Evolutionary conservation across 345 rosid species (phyloP), one percentile per base, ranked within the genome.

Genomic region (Populus nigra): DNA sequence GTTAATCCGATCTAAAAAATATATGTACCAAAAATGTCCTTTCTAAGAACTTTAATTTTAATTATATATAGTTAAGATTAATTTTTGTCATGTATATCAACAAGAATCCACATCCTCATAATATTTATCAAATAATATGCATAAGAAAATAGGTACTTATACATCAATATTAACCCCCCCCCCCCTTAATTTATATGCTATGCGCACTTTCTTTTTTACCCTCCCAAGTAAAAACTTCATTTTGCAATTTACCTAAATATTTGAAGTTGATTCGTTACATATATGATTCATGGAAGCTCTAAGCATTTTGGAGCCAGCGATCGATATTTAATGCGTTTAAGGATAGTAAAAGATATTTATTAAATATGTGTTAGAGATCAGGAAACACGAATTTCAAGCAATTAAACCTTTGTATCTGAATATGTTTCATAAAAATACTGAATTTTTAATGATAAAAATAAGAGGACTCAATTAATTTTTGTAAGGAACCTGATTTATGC

Each of bases 401-500:
- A 9, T 15, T 1, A 47, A 15, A 47, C 53, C 53, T 1, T 47
- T 47, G 17, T 15, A 1, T 18, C 29, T 10, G 65, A n/a, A 59
- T 0, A n/a, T 4, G 15, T 23, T 10, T 59, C 15, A 59, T 59
- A 1, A n/a, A 23, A 23, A 59, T 59, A 59, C 63, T 23, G 29
- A 11, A 59, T 59, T 59, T n/a, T 9, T 23, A n/a, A 59, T 59
- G 6, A 59, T 3, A 59, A 23, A 59, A n/a, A 59, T 59, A 59
- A 59, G 63, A 59, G 29, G 0, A 68, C 39, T 45, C 20, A 74
- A 78, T 59, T 67, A 49, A 63, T 55, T 23, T 5, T 23, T 69
- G 57, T 61, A 68, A 50, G 39, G 68, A 79, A 12, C 73, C 69
- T 78, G 69, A 62, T 3, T 65, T 62, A 31, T 45, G 33, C 18